Base-by-base conservation (phyloP, 257 asterid genomes). In the Primulina eburnea region DNA sequence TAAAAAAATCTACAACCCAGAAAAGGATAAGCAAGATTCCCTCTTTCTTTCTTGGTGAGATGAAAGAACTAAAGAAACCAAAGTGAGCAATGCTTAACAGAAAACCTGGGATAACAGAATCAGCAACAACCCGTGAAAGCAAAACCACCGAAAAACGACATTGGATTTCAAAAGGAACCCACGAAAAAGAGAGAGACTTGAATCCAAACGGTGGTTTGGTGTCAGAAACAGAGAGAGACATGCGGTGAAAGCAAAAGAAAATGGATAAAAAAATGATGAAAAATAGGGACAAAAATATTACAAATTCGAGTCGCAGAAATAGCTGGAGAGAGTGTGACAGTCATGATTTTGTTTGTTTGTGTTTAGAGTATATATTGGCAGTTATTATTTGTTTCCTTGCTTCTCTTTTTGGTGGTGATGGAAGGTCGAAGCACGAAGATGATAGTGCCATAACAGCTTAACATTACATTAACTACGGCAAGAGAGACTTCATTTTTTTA, bases 141-240 rank as follows among this genome's bases (percentile, higher is more conserved):
- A 71, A 83, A 72, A 33, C 33, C 70, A 79, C 75, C 64, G 70
- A 76, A 71, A 77, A 78, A 77, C 67, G 80, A 60, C 76, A 75
- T 62, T 64, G 81, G 63, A 61, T 75, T 76, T 60, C 18, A 73
- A 65, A 67, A 65, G 64, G 63, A 52, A 66, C 20, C 55, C 67
- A 71, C 70, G 34, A 76, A 69, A 74, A 60, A 14, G 72, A 52
- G 71, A 66, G 81, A 84, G 82, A 74, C 89, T 88, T 92, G 80
- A 86, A 83, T 81, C 87, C 81, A 84, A 89, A 90, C 86, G 82
- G 85, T 82, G 70, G 88, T 88, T 82, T 82, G 89, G 88, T 84
- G 88, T 73, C 82, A 74, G 89, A 74, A 40, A 78, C 61, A 66
- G 75, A 77, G 77, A 71, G 79, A 66, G 32, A 60, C 43, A 40